Percentiles rank a stretch among this genome's conserved stretches.
Conservation (phyloP, 2,329 filamentous ascomycete genomes). For the Mariannaea sp. region DNA sequence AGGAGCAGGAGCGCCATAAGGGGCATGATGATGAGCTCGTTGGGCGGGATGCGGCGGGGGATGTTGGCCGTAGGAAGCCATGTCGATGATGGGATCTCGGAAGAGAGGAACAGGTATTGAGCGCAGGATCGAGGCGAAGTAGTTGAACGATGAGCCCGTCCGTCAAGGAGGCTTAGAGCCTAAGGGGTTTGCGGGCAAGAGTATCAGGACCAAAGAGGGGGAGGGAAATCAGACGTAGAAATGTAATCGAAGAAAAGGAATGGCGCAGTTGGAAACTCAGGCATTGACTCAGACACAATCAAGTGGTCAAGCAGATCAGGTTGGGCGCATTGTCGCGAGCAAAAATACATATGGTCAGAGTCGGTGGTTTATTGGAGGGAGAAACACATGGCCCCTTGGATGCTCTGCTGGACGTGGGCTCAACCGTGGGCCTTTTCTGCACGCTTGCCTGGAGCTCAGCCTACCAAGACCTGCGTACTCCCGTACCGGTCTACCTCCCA, state of each 20-base stretch:
- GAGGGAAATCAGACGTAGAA: slow-evolving; percentile 13
- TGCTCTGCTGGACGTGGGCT: slow-evolving; percentile 27
- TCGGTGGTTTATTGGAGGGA: slow-evolving; percentile 28
- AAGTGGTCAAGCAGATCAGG: slow-evolving; percentile 30
- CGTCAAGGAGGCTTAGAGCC: slow-evolving; percentile 26
- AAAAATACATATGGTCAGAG: slow-evolving; percentile 1
- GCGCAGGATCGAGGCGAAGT: slow-evolving; percentile 6
- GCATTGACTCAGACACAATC: slow-evolving; percentile 33
- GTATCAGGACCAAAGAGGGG: slow-evolving; percentile 28
- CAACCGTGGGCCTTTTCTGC: slow-evolving; percentile 16
- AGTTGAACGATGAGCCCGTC: slow-evolving; percentile 27
- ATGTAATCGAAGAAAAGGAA: slow-evolving; percentile 29
- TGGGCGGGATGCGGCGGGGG: slow-evolving; percentile 36
- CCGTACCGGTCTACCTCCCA: too few relatives aligned
- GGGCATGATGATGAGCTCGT: slow-evolving; percentile 47
- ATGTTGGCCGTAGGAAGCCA: slow-evolving; percentile 47
- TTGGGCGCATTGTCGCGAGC: slow-evolving; percentile 31
- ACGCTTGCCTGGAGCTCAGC: slow-evolving; percentile 33
- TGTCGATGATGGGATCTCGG: slow-evolving; percentile 25
- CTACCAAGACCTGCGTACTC: too few relatives aligned
- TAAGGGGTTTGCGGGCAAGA: slow-evolving; percentile 21
- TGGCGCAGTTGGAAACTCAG: slow-evolving; percentile 29
- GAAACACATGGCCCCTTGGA: slow-evolving; percentile 38
- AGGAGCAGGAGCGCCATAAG: slow-evolving; percentile 51
- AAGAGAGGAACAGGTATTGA: background rate